These are phyloP conservation scores for Ophiostoma australiae DNA, from an alignment of 2,329 filamentous ascomycete genomes.

Conservation along the genomic window DNA sequence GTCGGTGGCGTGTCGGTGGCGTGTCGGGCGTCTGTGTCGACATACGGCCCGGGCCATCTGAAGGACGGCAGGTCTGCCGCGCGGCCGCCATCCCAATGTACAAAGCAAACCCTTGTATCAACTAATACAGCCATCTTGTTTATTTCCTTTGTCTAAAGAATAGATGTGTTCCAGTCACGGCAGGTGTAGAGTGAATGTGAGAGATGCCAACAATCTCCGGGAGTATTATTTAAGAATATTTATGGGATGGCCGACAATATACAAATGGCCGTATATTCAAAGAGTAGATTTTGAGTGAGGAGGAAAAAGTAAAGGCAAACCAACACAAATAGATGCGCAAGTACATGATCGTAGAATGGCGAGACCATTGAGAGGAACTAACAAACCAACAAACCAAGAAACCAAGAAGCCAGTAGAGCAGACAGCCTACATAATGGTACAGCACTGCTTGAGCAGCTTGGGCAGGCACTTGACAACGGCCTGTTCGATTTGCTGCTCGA, in stretches of 20 bases:
- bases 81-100: background rate
- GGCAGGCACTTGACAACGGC: conserved; percentile 47
- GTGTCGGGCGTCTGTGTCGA: too few relatives aligned
- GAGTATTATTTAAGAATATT: background rate
- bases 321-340: background rate
- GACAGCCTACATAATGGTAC: conserved; percentile 63
- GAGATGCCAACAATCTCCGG: background rate
- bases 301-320: too few relatives aligned
- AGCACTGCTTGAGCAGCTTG: conserved; percentile 59
- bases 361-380: background rate
- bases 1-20: too few relatives aligned
- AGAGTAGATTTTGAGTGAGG: background rate
- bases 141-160: background rate
- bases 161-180: background rate
- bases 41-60: too few relatives aligned
- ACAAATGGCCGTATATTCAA: background rate
- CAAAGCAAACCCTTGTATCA: conserved; percentile 3
- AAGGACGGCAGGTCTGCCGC: background rate
- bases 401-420: background rate
- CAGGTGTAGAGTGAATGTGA: background rate
- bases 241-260: background rate
- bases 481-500: conserved; percentile 53
- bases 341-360: background rate
- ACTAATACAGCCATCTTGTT: background rate
- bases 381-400: background rate